Conservation (phyloP, 1,284 basidiomycete species). For the Papiliotrema flavescens region DNA sequence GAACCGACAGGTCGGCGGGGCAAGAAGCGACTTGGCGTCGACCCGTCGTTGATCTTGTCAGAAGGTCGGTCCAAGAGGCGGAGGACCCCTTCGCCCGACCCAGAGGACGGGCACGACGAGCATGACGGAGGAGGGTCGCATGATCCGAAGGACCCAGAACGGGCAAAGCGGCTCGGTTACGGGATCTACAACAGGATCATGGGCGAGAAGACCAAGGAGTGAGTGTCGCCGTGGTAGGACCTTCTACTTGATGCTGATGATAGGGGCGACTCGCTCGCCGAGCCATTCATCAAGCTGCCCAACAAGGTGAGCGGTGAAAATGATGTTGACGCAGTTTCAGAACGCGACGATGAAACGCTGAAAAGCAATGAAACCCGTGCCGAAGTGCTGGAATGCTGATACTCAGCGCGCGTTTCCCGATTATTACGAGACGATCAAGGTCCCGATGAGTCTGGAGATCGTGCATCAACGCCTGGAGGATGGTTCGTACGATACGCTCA, state of each 20-base stretch:
- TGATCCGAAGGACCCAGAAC: slow-evolving; percentile 36
- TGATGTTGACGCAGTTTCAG: too few relatives aligned
- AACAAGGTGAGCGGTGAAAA: slow-evolving; percentile 43
- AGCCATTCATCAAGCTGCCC: slow-evolving; percentile 43
- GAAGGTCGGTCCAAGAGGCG: slow-evolving; percentile 26
- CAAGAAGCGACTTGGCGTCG: slow-evolving; percentile 14
- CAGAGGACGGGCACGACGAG: slow-evolving; percentile 9
- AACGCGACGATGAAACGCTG: background rate
- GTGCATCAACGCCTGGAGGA: slow-evolving; percentile 35
- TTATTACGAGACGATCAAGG: slow-evolving; percentile 46
- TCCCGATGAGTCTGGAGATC: slow-evolving; percentile 43
- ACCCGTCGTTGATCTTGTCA: slow-evolving; percentile 29
- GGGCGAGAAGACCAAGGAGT: slow-evolving; percentile 30
- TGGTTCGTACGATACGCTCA: slow-evolving; percentile 28
- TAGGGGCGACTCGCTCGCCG: slow-evolving; percentile 35
- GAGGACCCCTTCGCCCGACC: slow-evolving; percentile 20
- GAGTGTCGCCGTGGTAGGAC: slow-evolving; percentile 11
- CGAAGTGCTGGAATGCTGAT: slow-evolving; percentile 1
- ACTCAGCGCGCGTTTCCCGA: slow-evolving; percentile 40
- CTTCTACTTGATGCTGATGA: slow-evolving; percentile 8
- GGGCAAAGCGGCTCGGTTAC: slow-evolving; percentile 32
- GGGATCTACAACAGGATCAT: slow-evolving; percentile 35
- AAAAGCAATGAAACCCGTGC: background rate
- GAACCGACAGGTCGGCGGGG: too few relatives aligned
- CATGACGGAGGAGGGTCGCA: slow-evolving; percentile 2